phyloP scores from a whole-genome alignment of 805 yeast genomes.

The Yamadazyma olivae region DNA sequence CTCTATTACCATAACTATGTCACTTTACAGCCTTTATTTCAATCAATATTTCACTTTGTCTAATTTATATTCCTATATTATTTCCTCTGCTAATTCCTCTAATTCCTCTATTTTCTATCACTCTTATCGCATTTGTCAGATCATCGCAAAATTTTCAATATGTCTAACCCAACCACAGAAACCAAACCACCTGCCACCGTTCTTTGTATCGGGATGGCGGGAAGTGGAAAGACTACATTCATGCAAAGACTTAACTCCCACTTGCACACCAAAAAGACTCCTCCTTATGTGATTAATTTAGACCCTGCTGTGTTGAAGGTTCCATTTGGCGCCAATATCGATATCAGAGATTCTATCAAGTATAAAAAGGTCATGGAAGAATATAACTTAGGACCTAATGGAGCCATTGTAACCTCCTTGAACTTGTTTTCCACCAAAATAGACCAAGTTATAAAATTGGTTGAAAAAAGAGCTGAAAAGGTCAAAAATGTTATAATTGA shows the following conservation, averaged over 20 bases:
- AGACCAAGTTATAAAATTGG: constrained; percentile 86
- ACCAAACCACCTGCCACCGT: constrained; percentile 38
- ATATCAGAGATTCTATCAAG: constrained; percentile 93
- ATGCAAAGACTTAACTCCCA: constrained; percentile 93
- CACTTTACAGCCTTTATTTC: too few species aligned
- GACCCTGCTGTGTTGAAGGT: constrained; percentile 95
- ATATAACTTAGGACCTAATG: constrained; percentile 94
- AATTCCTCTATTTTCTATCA: not conserved
- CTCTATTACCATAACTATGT: not conserved
- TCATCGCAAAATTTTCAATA: not conserved
- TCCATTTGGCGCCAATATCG: constrained; percentile 94
- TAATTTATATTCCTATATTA: too few species aligned
- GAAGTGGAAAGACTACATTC: constrained; percentile 94
- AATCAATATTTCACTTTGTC: too few species aligned
- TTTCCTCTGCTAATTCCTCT: not conserved
- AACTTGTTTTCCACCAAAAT: constrained; percentile 92
- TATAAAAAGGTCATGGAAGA: constrained; percentile 96
- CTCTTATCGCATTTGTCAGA: not conserved
- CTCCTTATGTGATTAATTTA: constrained; percentile 89
- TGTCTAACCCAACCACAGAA: not conserved
- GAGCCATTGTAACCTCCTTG: constrained; percentile 94
- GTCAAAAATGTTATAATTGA: constrained; percentile 77
- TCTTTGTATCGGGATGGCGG: constrained; percentile 50
- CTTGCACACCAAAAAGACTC: constrained; percentile 63
- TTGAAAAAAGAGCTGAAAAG: constrained; percentile 69